Evolutionary conservation across 78 protist genomes (phyloP).

Genomic region (Kipferlia bialata): DNA sequence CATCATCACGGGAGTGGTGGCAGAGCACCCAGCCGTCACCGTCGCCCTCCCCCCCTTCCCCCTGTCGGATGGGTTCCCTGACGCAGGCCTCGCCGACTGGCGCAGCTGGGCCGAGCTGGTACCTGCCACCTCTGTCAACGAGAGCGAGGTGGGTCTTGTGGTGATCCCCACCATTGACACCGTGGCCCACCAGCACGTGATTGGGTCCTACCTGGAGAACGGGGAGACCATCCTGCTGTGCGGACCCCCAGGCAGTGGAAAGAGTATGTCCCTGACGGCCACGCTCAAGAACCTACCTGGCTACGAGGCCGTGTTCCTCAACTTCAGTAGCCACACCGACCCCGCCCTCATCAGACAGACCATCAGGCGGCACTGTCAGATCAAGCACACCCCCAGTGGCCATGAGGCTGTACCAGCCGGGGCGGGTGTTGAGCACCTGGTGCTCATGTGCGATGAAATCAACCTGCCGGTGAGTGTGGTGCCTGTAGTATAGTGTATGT

Average conservation of each 20-base stretch:
- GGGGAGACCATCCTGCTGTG: constrained; percentile 74
- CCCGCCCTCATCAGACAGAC: constrained; percentile 67
- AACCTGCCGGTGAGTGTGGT: constrained; percentile 66
- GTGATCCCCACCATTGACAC: constrained; percentile 92
- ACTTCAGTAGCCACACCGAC: constrained; percentile 70
- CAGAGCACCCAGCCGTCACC: no score
- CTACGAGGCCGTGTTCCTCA: constrained; percentile 63
- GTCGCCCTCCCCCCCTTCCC: no score
- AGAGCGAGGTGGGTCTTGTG: constrained; percentile 37
- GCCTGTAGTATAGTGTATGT: neutral
- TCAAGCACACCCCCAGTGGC: neutral
- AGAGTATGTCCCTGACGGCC: constrained; percentile 80
- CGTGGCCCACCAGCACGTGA: constrained; percentile 74
- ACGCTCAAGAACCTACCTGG: constrained; percentile 57
- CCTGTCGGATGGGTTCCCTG: no score
- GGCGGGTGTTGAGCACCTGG: constrained; percentile 30
- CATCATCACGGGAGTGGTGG: no score
- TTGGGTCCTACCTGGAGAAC: constrained; percentile 63
- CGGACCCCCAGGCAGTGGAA: constrained; percentile 94
- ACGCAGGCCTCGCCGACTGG: no score
- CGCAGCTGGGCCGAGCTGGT: constrained; percentile 54
- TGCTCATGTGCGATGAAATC: constrained; percentile 87
- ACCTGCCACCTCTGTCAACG: constrained; percentile 50
- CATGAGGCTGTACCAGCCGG: neutral
- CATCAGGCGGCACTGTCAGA: constrained; percentile 62